Evolutionary conservation across 495 filamentous ascomycete genomes (phyloP), one percentile per base, ranked within the genome.

Genomic region (Tuber melanosporum): DNA sequence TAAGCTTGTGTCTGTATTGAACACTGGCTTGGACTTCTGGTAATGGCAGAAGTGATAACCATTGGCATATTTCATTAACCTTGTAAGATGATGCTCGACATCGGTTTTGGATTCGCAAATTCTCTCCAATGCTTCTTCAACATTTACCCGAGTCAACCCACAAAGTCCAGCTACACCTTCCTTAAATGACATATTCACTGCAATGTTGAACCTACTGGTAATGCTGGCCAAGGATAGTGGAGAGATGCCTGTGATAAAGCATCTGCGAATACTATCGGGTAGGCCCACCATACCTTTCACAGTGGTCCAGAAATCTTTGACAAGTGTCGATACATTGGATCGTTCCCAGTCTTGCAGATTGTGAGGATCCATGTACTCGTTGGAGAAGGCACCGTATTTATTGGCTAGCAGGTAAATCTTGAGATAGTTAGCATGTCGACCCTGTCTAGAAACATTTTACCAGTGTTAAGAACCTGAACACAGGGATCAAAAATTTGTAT

Each of bases 171-270:
- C 26, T 9, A 75, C 22, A 9, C 43, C 26, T 39, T 45, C 22
- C 12, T 47, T 4, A 22, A 75, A 70, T n/a, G 52, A 75, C n/a
- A 77, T 26, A 19, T 70, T 42, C 9, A 66, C 69, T 2, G 75
- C 12, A 32, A 32, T 32, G 1, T 32, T 32, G 1, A 32, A 32
- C 32, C 32, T 1, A 32, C 32, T 32, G 32, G 32, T 32, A 32
- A 0, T 47, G 43, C 75, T 41, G 1, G 41, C 22, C 26, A 77
- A 75, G 22, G 42, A 69, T 3, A 77, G 43, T 19, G 72, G 72
- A 0, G 52, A 73, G 44, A 47, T 70, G 15, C 75, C 75, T 1
- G 43, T 3, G 43, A 77, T 75, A 14, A 77, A 77, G 20, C 72
- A 75, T 70, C 43, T 77, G 6, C 26, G 42, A 20, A 77, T 77